Evolutionary conservation across 257 asterid species (phyloP).

Genomic region (Verbascum thapsus): DNA sequence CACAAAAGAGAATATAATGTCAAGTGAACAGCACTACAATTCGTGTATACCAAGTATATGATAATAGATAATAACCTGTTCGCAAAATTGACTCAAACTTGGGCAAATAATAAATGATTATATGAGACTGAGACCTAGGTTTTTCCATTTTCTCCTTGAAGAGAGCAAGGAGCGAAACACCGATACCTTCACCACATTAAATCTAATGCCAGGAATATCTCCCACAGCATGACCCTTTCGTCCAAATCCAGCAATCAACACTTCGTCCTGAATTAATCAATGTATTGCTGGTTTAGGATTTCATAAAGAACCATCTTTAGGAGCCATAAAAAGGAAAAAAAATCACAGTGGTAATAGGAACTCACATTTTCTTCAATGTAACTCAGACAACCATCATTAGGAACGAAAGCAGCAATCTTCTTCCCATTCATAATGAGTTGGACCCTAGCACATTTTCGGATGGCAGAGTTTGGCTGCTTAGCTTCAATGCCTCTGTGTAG

Average conservation of each 20-base stretch:
- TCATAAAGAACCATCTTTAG: background rate
- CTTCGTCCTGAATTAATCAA: constrained; percentile 58
- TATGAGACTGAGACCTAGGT: constrained; percentile 54
- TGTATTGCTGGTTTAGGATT: background rate
- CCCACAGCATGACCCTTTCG: constrained; percentile 80
- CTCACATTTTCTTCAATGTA: constrained; percentile 72
- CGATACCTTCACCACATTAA: constrained; percentile 78
- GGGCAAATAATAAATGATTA: background rate
- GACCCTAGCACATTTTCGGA: constrained; percentile 75
- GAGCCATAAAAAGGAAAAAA: too few species aligned
- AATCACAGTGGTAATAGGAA: background rate
- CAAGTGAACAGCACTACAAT: background rate
- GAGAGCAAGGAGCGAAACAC: constrained; percentile 72
- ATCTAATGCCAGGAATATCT: constrained; percentile 80
- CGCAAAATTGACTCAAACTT: constrained; percentile 22
- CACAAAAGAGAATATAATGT: too few species aligned
- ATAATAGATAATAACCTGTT: background rate
- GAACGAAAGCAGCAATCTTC: constrained; percentile 75
- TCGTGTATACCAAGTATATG: background rate
- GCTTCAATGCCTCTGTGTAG: constrained; percentile 70
- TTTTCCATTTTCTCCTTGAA: constrained; percentile 79
- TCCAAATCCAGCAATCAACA: constrained; percentile 74
- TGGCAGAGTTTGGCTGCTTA: constrained; percentile 80
- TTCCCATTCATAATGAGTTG: constrained; percentile 72
- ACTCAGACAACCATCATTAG: constrained; percentile 75